phyloP scores from a whole-genome alignment of 2,329 filamentous ascomycete genomes.

The Colletotrichum truncatum region DNA sequence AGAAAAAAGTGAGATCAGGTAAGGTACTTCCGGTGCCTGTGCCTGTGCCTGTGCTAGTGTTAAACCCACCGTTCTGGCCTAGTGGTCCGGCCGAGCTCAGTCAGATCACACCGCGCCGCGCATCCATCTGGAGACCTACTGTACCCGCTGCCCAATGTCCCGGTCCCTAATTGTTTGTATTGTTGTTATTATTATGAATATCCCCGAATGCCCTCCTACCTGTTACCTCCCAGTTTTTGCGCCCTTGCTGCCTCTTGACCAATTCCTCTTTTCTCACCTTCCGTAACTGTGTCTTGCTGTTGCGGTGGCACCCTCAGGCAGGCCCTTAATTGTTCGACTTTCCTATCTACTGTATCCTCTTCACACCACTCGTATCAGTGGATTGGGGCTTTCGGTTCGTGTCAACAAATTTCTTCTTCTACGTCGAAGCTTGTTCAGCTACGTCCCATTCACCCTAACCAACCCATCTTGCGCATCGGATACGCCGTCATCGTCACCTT shows the following conservation, averaged over 20 bases:
- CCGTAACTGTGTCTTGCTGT: neutral
- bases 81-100: constrained; percentile 17
- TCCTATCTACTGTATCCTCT: neutral
- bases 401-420: constrained; percentile 25
- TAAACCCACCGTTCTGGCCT: constrained; percentile 4
- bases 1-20: neutral
- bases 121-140: neutral
- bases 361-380: neutral
- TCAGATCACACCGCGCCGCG: neutral
- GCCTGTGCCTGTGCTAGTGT: constrained; percentile 1
- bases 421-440: neutral
- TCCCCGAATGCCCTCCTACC: constrained; percentile 23
- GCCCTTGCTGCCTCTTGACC: constrained; percentile 9
- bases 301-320: constrained; percentile 18
- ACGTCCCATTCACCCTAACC: neutral
- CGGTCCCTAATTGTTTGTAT: neutral
- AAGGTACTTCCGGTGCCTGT: neutral
- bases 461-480: neutral
- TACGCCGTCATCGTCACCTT: neutral
- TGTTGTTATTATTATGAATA: constrained; percentile 27
- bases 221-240: neutral
- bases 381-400: neutral
- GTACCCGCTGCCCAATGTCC: neutral
- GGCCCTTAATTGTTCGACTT: constrained; percentile 15
- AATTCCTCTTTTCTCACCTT: neutral